Evolutionary conservation across 208 protist genomes (phyloP).

Genomic region (Crithidia brevicula): DNA sequence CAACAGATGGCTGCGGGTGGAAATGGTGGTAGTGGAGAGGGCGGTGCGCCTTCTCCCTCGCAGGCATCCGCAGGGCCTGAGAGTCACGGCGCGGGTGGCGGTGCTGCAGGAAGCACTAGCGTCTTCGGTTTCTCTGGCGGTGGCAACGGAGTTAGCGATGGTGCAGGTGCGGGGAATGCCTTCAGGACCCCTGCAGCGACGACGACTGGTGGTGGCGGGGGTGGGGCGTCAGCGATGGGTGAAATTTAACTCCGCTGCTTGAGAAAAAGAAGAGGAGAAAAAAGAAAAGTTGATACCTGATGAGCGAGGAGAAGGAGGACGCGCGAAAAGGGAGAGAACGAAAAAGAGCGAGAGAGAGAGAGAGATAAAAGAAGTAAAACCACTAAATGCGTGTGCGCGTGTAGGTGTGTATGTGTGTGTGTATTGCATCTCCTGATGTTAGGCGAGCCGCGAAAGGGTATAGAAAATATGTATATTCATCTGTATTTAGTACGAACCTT

Average conservation of each 20-base stretch:
- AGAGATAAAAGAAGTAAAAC: background rate
- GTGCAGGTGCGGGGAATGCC: background rate
- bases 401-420: too few species aligned
- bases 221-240: too few species aligned
- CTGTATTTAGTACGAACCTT: too few species aligned
- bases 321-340: background rate
- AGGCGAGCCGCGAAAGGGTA: too few species aligned
- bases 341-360: background rate
- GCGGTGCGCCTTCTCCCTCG: slow-evolving; percentile 10
- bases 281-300: background rate
- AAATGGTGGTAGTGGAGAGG: background rate
- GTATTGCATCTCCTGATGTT: too few species aligned
- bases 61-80: background rate
- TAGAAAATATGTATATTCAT: too few species aligned
- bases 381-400: too few species aligned
- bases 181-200: background rate
- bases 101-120: background rate
- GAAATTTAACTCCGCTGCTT: background rate
- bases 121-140: background rate
- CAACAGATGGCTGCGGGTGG: background rate
- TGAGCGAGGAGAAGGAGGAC: background rate
- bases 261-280: background rate
- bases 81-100: background rate
- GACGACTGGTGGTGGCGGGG: too few species aligned
- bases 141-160: background rate